Evolutionary conservation across 140 eudicot genomes (phyloP).

Genomic region (Flaveria floridana): DNA sequence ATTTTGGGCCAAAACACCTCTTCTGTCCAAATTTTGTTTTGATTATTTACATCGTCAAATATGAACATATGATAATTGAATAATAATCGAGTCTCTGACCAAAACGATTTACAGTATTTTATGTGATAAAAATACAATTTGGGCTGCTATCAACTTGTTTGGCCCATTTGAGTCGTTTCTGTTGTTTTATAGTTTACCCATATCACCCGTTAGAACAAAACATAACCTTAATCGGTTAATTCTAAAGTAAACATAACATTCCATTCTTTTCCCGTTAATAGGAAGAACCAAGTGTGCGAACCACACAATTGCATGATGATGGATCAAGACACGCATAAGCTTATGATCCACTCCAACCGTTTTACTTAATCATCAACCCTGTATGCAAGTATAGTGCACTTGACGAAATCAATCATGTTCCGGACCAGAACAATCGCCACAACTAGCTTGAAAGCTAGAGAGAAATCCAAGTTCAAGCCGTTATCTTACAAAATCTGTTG

Average conservation of each 20-base stretch:
- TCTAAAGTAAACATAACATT: neutral
- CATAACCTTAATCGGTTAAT: neutral
- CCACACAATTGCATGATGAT: slow-evolving; percentile 72
- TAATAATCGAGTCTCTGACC: neutral
- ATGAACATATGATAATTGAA: neutral
- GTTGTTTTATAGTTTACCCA: neutral
- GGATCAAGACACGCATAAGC: slow-evolving; percentile 61
- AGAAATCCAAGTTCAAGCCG: slow-evolving; percentile 9
- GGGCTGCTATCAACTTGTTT: neutral
- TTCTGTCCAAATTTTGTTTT: neutral
- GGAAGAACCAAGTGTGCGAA: slow-evolving; percentile 74
- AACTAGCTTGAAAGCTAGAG: slow-evolving; percentile 20
- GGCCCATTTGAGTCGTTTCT: neutral
- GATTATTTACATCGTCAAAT: neutral
- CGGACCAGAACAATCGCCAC: slow-evolving; percentile 18
- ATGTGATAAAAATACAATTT: neutral
- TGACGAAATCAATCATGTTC: slow-evolving; percentile 29
- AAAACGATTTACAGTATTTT: neutral
- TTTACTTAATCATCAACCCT: slow-evolving; percentile 24
- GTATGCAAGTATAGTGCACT: neutral
- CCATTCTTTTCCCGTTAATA: slow-evolving; percentile 12
- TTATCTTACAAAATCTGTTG: slow-evolving; percentile 17
- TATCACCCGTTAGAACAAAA: neutral
- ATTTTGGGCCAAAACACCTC: slow-evolving; percentile 13
- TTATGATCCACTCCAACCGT: neutral